Percentiles rank a stretch among this genome's conserved stretches.
phyloP scores from a whole-genome alignment of 164 flowering plant genomes.

The Umbellularia californica region DNA sequence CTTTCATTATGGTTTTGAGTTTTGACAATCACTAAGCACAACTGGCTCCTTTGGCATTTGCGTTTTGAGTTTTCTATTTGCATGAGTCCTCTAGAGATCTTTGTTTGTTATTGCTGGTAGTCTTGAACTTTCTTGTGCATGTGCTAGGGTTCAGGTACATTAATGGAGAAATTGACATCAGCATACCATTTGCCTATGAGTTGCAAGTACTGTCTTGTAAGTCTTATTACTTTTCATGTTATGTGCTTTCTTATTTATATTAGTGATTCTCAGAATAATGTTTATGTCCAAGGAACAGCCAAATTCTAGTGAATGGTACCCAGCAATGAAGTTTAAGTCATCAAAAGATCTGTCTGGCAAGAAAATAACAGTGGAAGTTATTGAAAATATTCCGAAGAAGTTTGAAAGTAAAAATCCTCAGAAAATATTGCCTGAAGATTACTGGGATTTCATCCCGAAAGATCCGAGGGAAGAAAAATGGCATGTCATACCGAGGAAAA shows the following conservation, averaged over 20 bases:
- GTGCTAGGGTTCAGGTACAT: slow-evolving; percentile 32
- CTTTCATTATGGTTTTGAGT: too few relatives aligned
- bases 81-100: neutral
- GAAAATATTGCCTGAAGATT: slow-evolving; percentile 53
- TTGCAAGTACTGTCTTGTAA: slow-evolving; percentile 82
- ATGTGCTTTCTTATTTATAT: slow-evolving; percentile 1
- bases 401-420: slow-evolving; percentile 13
- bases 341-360: slow-evolving; percentile 41
- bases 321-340: slow-evolving; percentile 58
- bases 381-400: slow-evolving; percentile 36
- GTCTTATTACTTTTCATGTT: slow-evolving; percentile 22
- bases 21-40: too few relatives aligned
- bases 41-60: too few relatives aligned
- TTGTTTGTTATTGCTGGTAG: slow-evolving; percentile 8
- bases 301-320: slow-evolving; percentile 42
- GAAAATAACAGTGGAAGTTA: slow-evolving; percentile 51
- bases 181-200: slow-evolving; percentile 13
- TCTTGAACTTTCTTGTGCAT: slow-evolving; percentile 22
- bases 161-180: slow-evolving; percentile 5
- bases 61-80: too few relatives aligned
- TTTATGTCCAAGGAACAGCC: slow-evolving; percentile 31
- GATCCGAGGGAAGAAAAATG: slow-evolving; percentile 42
- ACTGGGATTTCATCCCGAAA: slow-evolving; percentile 69
- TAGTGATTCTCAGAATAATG: neutral
- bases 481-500: slow-evolving; percentile 26